These are phyloP conservation scores for Cladophialophora carrionii DNA, from an alignment of 2,329 filamentous ascomycete genomes.

Conservation along the genomic window DNA sequence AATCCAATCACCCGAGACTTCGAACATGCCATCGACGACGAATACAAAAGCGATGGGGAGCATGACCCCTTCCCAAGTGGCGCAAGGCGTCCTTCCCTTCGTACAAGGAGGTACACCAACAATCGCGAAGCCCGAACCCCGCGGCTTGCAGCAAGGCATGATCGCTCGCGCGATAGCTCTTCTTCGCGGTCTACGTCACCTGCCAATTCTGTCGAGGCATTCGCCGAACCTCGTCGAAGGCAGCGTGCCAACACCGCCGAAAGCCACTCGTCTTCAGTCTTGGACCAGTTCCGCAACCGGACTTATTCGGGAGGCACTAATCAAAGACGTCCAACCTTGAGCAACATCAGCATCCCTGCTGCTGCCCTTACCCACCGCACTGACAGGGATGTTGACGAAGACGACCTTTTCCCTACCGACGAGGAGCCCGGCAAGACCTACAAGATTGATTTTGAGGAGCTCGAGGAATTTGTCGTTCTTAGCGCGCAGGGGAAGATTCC, in stretches of 20 bases:
- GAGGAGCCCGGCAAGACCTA: slow-evolving; percentile 77
- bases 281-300: slow-evolving; percentile 60
- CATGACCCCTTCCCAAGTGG: slow-evolving; percentile 41
- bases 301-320: slow-evolving; percentile 72
- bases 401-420: slow-evolving; percentile 84
- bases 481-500: slow-evolving; percentile 55
- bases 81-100: slow-evolving; percentile 44
- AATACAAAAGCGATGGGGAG: slow-evolving; percentile 57
- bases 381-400: slow-evolving; percentile 67
- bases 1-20: slow-evolving; percentile 71
- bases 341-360: slow-evolving; percentile 55
- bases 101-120: slow-evolving; percentile 33
- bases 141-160: slow-evolving; percentile 43
- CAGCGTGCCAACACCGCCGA: slow-evolving; percentile 72
- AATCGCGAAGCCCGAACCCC: slow-evolving; percentile 36
- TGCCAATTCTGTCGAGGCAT: slow-evolving; percentile 96
- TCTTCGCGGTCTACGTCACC: slow-evolving; percentile 76
- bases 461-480: slow-evolving; percentile 85
- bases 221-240: slow-evolving; percentile 84
- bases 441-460: slow-evolving; percentile 86
- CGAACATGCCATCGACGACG: slow-evolving; percentile 81
- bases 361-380: slow-evolving; percentile 45
- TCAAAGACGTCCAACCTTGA: slow-evolving; percentile 63
- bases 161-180: slow-evolving; percentile 54
- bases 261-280: slow-evolving; percentile 60